Evolutionary conservation across 805 yeast genomes (phyloP).

Genomic region (Metschnikowia henanensis): DNA sequence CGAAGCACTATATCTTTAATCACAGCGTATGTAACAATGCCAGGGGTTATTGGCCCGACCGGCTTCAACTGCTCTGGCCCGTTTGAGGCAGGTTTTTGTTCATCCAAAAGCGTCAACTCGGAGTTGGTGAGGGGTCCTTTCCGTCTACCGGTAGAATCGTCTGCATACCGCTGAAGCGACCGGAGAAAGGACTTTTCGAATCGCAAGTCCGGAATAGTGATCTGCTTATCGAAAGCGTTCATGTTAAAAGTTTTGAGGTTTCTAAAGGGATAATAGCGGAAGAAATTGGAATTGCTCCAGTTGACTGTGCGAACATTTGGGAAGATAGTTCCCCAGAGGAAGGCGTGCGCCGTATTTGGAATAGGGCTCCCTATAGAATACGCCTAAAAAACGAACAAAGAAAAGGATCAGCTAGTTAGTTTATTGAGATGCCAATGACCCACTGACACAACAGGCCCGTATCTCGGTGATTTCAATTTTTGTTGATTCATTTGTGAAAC

Average conservation of each 20-base stretch:
- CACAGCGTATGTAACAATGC: slow-evolving; percentile 47
- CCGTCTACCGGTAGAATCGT: slow-evolving; percentile 25
- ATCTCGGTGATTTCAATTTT: too few relatives aligned
- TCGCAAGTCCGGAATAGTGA: slow-evolving; percentile 59
- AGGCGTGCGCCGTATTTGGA: too few relatives aligned
- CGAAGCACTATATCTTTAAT: slow-evolving; percentile 50
- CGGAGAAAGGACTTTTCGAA: slow-evolving; percentile 60
- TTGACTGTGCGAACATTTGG: too few relatives aligned
- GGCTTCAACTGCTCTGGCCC: slow-evolving; percentile 24
- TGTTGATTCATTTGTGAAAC: too few relatives aligned
- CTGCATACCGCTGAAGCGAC: slow-evolving; percentile 32
- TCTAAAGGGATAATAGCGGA: neutral
- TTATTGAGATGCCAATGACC: too few relatives aligned
- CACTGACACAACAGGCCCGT: too few relatives aligned
- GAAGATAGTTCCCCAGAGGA: too few relatives aligned
- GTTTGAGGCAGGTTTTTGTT: neutral
- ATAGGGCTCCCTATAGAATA: too few relatives aligned
- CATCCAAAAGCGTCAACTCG: slow-evolving; percentile 21
- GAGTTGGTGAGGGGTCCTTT: slow-evolving; percentile 19
- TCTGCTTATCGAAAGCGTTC: slow-evolving; percentile 3
- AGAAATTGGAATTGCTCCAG: too few relatives aligned
- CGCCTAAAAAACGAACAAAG: too few relatives aligned
- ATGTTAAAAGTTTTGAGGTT: neutral
- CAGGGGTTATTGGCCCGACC: slow-evolving; percentile 41
- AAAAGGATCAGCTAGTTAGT: too few relatives aligned